Base-by-base conservation (phyloP, 108 stramenopile genomes). In the Asterionellopsis glacialis region DNA sequence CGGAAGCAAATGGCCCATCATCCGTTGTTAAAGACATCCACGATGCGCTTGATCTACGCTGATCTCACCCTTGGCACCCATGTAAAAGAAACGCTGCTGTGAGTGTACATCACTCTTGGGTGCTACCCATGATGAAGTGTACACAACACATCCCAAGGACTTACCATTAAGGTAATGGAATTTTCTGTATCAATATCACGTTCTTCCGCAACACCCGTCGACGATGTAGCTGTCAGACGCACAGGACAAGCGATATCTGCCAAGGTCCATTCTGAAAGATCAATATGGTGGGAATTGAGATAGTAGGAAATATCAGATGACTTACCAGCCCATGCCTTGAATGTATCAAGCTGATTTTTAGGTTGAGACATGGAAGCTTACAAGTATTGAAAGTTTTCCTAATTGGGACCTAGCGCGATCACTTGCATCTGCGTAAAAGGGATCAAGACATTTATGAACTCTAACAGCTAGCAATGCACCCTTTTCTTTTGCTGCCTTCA, bases 81-180 rank as follows among this genome's bases (percentile, higher is more conserved):
- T 98, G 75, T 96, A 97, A 71, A 97, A 98, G 75, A 98, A 99
- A n/a, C 98, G 91, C 70, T 99, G 98, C 74, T 99, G 98, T 41
- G 88, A 90, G 72, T 99, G 98, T 1, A 99, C 98, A 67, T 99
- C 98, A 53, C 74, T 63, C 76, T 91, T 93, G 25, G 98, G 97
- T 9, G 98, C 97, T 15, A 90, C 91, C 98, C 98, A 99, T 21
- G 91, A 92, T 3, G 96, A 88, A 9, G 98, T 99, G 55, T 98
- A 99, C 18, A 98, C 84, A 7, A 88, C 97, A 58, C 90, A 95
- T 19, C 97, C 98, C 40, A 91, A 63, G 25, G 78, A 77, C 41
- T 77, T 75, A 45, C n/a, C n/a, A n/a, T n/a, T n/a, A 99, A 76
- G 0, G 99, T 99, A 52, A 99, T 99, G 55, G 97, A 95, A 82